A percentile compares a stretch with the other conserved stretches of the same genome.
Evolutionary conservation across 805 yeast genomes (phyloP).

Genomic region (Suhomyces vadensis): DNA sequence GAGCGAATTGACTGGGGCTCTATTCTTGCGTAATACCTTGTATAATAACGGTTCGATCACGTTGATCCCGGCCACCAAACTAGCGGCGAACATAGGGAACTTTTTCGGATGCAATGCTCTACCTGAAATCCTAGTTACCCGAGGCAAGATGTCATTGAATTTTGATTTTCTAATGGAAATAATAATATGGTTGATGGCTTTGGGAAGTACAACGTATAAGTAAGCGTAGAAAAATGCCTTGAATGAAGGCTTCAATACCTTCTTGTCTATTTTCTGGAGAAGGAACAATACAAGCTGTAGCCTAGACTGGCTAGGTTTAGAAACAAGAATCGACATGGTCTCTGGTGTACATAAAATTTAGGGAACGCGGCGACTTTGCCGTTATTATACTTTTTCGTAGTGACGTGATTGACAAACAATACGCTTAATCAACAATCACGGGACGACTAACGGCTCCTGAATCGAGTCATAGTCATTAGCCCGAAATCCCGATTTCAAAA

Average conservation of each 20-base stretch:
- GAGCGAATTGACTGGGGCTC: constrained; percentile 9
- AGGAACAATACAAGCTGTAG: constrained; percentile 1
- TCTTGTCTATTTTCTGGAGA: constrained; percentile 1
- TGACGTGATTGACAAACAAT: too few relatives aligned
- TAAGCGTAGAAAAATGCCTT: constrained; percentile 38
- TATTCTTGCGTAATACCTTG: not conserved
- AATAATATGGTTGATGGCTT: constrained; percentile 19
- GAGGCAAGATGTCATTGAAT: constrained; percentile 15
- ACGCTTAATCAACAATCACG: too few relatives aligned
- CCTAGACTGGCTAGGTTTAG: not conserved
- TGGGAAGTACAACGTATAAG: constrained; percentile 36
- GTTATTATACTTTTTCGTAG: too few relatives aligned
- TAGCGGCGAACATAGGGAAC: constrained; percentile 38
- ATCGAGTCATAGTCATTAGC: too few relatives aligned
- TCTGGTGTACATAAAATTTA: not conserved
- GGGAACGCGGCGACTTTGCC: not conserved
- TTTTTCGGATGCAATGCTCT: constrained; percentile 31
- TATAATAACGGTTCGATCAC: constrained; percentile 17
- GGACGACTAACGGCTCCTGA: too few relatives aligned
- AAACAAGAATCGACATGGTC: not conserved
- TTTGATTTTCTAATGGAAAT: constrained; percentile 16
- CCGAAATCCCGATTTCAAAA: too few relatives aligned
- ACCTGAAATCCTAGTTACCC: constrained; percentile 18
- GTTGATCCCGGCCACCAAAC: constrained; percentile 33
- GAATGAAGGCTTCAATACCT: constrained; percentile 16